phyloP scores from a whole-genome alignment of 116 monocot species.

The Papilionanthe hybrid region DNA sequence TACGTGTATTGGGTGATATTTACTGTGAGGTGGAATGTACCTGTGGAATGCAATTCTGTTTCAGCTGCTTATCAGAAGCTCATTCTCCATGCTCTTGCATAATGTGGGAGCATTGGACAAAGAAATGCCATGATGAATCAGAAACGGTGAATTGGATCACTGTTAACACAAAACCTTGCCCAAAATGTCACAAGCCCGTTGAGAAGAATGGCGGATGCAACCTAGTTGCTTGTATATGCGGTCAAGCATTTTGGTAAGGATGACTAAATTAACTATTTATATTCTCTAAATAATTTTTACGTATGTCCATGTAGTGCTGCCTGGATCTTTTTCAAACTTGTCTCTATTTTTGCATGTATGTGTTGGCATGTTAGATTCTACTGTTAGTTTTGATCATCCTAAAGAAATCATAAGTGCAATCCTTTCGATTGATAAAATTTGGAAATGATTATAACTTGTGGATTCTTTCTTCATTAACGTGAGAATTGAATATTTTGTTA shows the following conservation, averaged over 20 bases:
- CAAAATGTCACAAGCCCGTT: slow-evolving; percentile 45
- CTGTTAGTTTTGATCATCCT: not conserved
- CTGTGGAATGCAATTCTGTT: slow-evolving; percentile 40
- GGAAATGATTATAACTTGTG: not conserved
- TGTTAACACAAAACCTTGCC: slow-evolving; percentile 41
- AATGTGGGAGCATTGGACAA: slow-evolving; percentile 45
- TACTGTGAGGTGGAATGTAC: slow-evolving; percentile 39
- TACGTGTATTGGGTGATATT: slow-evolving; percentile 30
- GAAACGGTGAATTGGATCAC: slow-evolving; percentile 42
- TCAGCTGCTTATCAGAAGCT: slow-evolving; percentile 31
- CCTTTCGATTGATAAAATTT: not conserved
- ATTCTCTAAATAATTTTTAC: not conserved
- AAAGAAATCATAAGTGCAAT: not conserved
- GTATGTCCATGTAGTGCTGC: not conserved
- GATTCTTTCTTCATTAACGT: not conserved
- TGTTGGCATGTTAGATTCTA: not conserved
- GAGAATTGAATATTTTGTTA: not conserved
- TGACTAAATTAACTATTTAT: slow-evolving; percentile 3
- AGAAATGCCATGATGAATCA: slow-evolving; percentile 36
- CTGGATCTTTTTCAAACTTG: not conserved
- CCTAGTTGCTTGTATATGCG: slow-evolving; percentile 32
- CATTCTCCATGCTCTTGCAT: slow-evolving; percentile 45
- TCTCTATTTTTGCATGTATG: not conserved
- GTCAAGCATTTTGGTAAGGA: slow-evolving; percentile 40
- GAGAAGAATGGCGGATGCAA: slow-evolving; percentile 51